Base-by-base conservation (phyloP, 2,329 filamentous ascomycete genomes). In the Fusarium sp. region DNA sequence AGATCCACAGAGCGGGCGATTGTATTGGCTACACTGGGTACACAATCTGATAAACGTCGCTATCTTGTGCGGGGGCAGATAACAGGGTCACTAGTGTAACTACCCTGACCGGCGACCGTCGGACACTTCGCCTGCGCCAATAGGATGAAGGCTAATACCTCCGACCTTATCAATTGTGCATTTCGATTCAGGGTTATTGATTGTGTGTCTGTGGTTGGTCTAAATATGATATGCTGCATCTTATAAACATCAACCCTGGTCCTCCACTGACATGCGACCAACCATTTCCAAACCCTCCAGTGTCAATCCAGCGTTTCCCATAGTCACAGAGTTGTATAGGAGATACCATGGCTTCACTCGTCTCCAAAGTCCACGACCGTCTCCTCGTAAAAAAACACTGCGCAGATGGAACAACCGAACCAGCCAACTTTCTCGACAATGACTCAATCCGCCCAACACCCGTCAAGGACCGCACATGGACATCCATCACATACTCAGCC, bases 371-470 rank as follows among this genome's bases (percentile, higher is more conserved):
- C 9, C 61, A 66, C n/a, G 24, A 44, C 11, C 61, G 38, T 5
- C 44, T 66, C 5, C 11, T 66, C 1, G 64, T 66, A 4, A 44
- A 66, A 7, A 66, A 66, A 5, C 42, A 66, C 7, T 39, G 32
- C 4, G 14, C 50, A 24, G 50, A 66, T 1, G 62, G 64, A 2
- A 66, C 61, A 2, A 59, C 38, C 3, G 20, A 48, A 10, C 50
- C 61, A 18, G 64, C 64, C 26, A 32, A 57, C 5, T 66, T 66
- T 28, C 64, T 66, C 8, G 64, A 66, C 61, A 66, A 66, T 66
- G 64, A 66, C 14, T 66, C 64, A 3, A 66, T 66, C 36, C 64
- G 64, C 8, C 64, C 64, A 1, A 66, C 64, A 0, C 64, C 64
- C 1, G 64, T 66, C 12, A 50, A 66, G 5, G 64, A 66, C 32